Evolutionary conservation across 2,329 filamentous ascomycete species (phyloP), one percentile per base, ranked within the genome.

Genomic region (Madurella mycetomatis): DNA sequence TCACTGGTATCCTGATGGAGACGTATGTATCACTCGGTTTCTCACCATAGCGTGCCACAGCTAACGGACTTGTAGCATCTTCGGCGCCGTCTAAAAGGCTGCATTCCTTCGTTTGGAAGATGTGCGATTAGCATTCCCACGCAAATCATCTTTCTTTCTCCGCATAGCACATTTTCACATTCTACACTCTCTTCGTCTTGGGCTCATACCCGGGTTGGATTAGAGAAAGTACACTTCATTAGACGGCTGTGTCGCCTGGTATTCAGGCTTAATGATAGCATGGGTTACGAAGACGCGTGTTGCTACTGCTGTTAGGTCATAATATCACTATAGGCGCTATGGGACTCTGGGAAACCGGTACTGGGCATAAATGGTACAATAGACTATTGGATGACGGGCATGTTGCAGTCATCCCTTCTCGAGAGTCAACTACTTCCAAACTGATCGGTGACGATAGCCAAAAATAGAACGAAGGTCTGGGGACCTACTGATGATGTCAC

Each of bases 1-100:
- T 78, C 56, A 86, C 53, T 13, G 67, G 67, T 54, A 69, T 70
- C 49, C 66, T 69, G 34, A 67, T 69, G 65, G 67, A 69, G 64
- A 69, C 66, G 49, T 58, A 47, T n/a, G 25, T 25, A 19, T 17
- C 13, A 2, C 13, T 17, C 5, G 40, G 40, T 16, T 17, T 37
- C 34, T 37, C 9, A 11, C 11, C 3, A 25, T 37, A 4, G 34
- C 2, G 34, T 37, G 34, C 34, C 13, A 15, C 3, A 37, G 11
- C 34, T 37, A 37, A 37, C 34, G 34, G 9, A 25, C 34, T 4
- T 11, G 13, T 9, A 37, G 34, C 11, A 37, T 37, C 13, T 37
- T 5, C 34, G 34, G 34, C 13, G 34, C 34, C 13, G 34, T 37
- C 34, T 37, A 37, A 37, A 11, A 25, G 3, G 25, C 7, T 25